Conservation (phyloP, 2,329 filamentous ascomycete species). For the Aspergillus tamarii region DNA sequence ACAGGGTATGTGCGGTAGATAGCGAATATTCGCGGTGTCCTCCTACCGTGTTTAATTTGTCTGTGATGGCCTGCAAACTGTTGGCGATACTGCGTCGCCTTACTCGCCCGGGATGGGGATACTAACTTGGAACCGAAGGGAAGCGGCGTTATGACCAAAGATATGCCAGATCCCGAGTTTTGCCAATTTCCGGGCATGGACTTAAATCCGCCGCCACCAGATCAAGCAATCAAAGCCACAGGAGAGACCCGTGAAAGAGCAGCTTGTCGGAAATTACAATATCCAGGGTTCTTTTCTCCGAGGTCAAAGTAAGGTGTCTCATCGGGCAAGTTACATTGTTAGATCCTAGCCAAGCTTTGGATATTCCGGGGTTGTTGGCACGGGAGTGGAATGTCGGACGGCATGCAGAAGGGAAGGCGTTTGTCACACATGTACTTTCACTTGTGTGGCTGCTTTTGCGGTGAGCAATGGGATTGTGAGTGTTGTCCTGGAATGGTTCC, state of each 20-base stretch:
- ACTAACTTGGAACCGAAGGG: not conserved
- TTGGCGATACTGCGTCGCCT: not conserved
- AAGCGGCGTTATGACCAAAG: not conserved
- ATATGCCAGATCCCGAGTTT: not conserved
- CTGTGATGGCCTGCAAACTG: not conserved
- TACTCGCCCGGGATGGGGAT: not conserved
- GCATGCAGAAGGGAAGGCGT: conserved; percentile 6
- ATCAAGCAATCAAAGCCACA: not conserved
- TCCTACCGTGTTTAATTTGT: not conserved
- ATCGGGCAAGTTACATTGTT: not conserved
- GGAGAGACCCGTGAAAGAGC: too few relatives aligned
- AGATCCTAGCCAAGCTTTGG: conserved; percentile 13
- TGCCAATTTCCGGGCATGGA: not conserved
- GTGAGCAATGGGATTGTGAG: conserved; percentile 7
- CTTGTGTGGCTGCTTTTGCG: conserved; percentile 2
- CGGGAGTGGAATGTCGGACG: conserved; percentile 6
- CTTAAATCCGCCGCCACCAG: too few relatives aligned
- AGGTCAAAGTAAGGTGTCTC: not conserved
- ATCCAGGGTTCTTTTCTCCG: conserved; percentile 3
- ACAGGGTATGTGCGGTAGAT: conserved; percentile 2
- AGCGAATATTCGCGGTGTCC: not conserved
- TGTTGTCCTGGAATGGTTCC: not conserved
- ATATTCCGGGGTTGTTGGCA: conserved; percentile 13
- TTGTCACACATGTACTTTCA: not conserved
- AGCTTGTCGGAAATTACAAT: not conserved